Evolutionary conservation across 495 filamentous ascomycete species (phyloP).

Genomic region (Massariosphaeria phaeospora): DNA sequence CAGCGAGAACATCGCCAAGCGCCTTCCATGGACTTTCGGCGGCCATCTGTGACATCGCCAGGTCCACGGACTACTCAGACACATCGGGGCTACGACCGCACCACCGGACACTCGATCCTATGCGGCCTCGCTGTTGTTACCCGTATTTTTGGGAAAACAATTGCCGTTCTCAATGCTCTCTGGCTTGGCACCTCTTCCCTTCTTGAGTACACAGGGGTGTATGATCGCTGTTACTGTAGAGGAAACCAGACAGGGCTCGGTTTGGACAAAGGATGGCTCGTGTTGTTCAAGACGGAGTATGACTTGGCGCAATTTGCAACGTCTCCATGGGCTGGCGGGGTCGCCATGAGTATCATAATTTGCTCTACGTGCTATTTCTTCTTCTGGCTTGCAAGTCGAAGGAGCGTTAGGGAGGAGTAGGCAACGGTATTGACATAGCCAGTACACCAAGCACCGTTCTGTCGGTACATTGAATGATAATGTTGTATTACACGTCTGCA

Average conservation of each 20-base stretch:
- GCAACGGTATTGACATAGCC: too few species aligned
- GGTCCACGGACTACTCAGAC: not conserved
- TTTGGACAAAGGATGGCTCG: conserved; percentile 22
- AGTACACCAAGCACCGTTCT: too few species aligned
- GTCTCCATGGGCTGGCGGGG: conserved; percentile 22
- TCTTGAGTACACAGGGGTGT: conserved; percentile 25
- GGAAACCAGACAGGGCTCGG: conserved; percentile 20
- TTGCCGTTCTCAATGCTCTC: conserved; percentile 25
- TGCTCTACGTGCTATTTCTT: conserved; percentile 20
- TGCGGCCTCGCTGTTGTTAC: conserved; percentile 24
- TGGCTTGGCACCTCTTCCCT: conserved; percentile 24
- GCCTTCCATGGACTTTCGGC: conserved; percentile 24
- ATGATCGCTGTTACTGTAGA: conserved; percentile 28
- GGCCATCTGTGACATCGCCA: not conserved
- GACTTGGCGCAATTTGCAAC: conserved; percentile 22
- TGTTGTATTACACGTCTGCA: too few species aligned
- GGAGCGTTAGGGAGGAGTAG: conserved; percentile 3
- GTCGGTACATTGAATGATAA: too few species aligned
- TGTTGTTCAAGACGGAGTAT: conserved; percentile 29
- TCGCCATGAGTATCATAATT: conserved; percentile 28
- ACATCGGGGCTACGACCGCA: conserved; percentile 19
- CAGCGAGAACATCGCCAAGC: conserved; percentile 24
- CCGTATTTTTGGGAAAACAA: conserved; percentile 20
- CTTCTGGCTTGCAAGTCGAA: conserved; percentile 25
- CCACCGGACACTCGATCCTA: conserved; percentile 9